A percentile compares a stretch with the other conserved stretches of the same genome.
These are phyloP conservation scores for Coemansia sp. DNA, from an alignment of 192 early-diverging fungal species.

Conservation along the genomic window DNA sequence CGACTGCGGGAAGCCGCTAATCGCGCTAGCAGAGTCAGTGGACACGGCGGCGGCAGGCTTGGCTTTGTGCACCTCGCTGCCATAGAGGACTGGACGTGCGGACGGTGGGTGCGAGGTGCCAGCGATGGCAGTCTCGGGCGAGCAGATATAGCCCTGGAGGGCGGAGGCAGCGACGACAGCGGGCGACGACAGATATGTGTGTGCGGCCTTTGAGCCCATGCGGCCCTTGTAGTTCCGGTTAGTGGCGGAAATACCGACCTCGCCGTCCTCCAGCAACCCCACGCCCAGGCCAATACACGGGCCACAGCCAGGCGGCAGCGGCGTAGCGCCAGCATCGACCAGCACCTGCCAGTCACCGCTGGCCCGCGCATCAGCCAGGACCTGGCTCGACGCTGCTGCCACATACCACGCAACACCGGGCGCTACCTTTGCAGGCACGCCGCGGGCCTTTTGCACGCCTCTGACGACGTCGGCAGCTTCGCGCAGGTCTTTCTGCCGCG, in stretches of 20 bases:
- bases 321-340: slow-evolving; percentile 84
- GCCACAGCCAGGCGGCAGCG: slow-evolving; percentile 94
- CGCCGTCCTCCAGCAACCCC: slow-evolving; percentile 92
- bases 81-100: slow-evolving; percentile 26
- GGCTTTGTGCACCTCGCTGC: slow-evolving; percentile 24
- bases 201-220: slow-evolving; percentile 92
- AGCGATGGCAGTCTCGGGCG: slow-evolving; percentile 47
- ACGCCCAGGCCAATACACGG: slow-evolving; percentile 94
- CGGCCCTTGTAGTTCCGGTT: slow-evolving; percentile 99
- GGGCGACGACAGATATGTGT: slow-evolving; percentile 94
- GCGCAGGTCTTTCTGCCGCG: slow-evolving; percentile 84
- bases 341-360: slow-evolving; percentile 88
- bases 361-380: slow-evolving; percentile 82
- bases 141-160: slow-evolving; percentile 80
- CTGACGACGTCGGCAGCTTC: slow-evolving; percentile 84
- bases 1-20: slow-evolving; percentile 73
- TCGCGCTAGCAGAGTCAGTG: slow-evolving; percentile 14
- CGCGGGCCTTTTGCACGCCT: slow-evolving; percentile 37
- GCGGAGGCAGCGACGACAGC: slow-evolving; percentile 97
- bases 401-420: slow-evolving; percentile 90
- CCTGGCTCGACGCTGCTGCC: slow-evolving; percentile 91
- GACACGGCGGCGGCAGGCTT: neutral
- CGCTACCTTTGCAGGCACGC: slow-evolving; percentile 20
- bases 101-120: slow-evolving; percentile 20
- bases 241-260: slow-evolving; percentile 98